Percentiles rank a stretch among this genome's conserved stretches.
Conservation (phyloP, 257 asterid genomes). For the Verbascum thapsus region DNA sequence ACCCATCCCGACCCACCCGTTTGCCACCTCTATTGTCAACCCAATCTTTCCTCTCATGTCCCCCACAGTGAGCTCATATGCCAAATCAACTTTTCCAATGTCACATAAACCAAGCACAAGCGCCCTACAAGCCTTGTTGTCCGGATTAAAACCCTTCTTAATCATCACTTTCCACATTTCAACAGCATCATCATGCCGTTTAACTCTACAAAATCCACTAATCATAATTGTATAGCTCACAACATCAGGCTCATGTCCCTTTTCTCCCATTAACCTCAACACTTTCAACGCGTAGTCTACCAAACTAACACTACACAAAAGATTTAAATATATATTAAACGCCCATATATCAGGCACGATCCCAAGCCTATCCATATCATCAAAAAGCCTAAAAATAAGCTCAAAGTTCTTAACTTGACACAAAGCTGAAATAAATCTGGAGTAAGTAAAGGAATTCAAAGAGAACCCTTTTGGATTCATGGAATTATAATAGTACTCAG, state of each 20-base stretch:
- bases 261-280: slow-evolving; percentile 63
- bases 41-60: slow-evolving; percentile 70
- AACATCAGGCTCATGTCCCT: slow-evolving; percentile 72
- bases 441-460: slow-evolving; percentile 81
- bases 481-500: slow-evolving; percentile 65
- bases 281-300: slow-evolving; percentile 71
- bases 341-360: slow-evolving; percentile 89
- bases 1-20: no score
- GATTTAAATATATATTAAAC: slow-evolving; percentile 72
- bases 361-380: slow-evolving; percentile 77
- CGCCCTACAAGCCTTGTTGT: slow-evolving; percentile 77
- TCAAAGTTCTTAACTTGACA: slow-evolving; percentile 78
- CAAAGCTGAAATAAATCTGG: slow-evolving; percentile 79
- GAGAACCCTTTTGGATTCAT: slow-evolving; percentile 75
- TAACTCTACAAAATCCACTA: slow-evolving; percentile 62
- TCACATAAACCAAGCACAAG: slow-evolving; percentile 80
- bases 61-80: slow-evolving; percentile 91
- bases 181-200: slow-evolving; percentile 61
- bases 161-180: slow-evolving; percentile 76
- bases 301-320: slow-evolving; percentile 69
- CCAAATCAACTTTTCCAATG: slow-evolving; percentile 82
- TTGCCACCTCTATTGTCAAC: no score
- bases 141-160: slow-evolving; percentile 62
- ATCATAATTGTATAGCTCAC: slow-evolving; percentile 79
- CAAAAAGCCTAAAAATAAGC: slow-evolving; percentile 66